Evolutionary conservation across 1,284 basidiomycete species (phyloP), one percentile per base, ranked within the genome.

Genomic region (Cystobasidium sp.): DNA sequence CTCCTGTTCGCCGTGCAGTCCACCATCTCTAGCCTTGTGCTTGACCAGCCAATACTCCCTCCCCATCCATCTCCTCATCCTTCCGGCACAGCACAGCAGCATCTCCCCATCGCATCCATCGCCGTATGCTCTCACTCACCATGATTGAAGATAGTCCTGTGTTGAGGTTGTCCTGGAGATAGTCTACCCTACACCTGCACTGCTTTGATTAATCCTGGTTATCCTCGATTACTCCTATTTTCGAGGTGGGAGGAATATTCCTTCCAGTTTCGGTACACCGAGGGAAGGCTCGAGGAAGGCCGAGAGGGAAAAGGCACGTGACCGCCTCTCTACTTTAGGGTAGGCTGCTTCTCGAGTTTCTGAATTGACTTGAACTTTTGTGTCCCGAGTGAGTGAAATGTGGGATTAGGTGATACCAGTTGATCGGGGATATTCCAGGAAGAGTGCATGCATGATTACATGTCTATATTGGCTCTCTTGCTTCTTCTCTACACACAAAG

Each of bases 261-360:
- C 46, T 49, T 46, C 61, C 43, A 47, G 44, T 24, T 20, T 5
- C 5, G 5, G 9, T 20, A 8, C 31, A 20, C 39, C 61, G 61
- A 63, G 44, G 61, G 61, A 63, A 63, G 61, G 61, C 61, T 63
- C 44, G 31, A 44, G 12, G n/a, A 47, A 47, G 61, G 44, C 61
- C 16, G 31, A 37, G 12, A 2, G 6, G 59, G n/a, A 37, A 22
- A n/a, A 6, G 24, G 47, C 61, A 63, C 61, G 61, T 63, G 61
- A 63, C 44, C 16, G 43, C 7, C 9, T 6, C 47, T 47, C 20
- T 1, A 46, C 46, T 49, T 63, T 49, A 63, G 44, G 44, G 44
- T 37, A 63, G 44, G 41, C 44, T 49, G 20, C 7, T 1, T 10
- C 10, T 16, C 31, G 1, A 12, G 10, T 6, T 37, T 9, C 22